Evolutionary conservation across 345 rosid genomes (phyloP), one percentile per base, ranked within the genome.

Genomic region (Conringia planisiliqua): DNA sequence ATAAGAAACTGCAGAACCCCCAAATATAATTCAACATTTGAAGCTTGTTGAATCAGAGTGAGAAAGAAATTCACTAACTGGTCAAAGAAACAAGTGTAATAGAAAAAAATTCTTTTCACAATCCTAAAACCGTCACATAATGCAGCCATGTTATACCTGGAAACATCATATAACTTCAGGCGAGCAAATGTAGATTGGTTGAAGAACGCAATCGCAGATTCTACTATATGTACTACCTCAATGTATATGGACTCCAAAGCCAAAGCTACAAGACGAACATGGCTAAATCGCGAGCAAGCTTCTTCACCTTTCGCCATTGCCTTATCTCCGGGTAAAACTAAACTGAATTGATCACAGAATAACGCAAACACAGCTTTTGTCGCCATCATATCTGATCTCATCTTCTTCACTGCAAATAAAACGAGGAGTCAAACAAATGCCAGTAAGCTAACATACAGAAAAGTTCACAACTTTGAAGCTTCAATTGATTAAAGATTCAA

Each of bases 361-460:
- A 64, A 73, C 66, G 44, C 92, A 90, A 46, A 79, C 72, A 67
- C 93, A 88, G 64, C 82, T 76, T 57, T 83, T 84, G 30, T 44
- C 67, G 20, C 62, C 75, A 60, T 83, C 72, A 65, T 85, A 89
- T 61, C 66, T 43, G 51, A 52, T 83, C 6, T 60, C 50, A 9
- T 82, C 86, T 40, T 82, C 89, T 68, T 90, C 89, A 59, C 92
- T 90, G 85, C 72, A 62, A n/a, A 29, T 3, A 27, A 55, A 35
- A 71, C 20, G 12, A 44, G 17, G 30, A 47, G 18, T 59, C 55
- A 66, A 9, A 27, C 35, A 77, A 63, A 71, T 70, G 27, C 27
- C 32, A 57, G 26, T 50, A 14, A 63, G 10, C 52, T 13, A 55
- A 24, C 24, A 69, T 60, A 59, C 26, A 29, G 51, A 66, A 70